These are phyloP conservation scores for Kodamaea restingae DNA, from an alignment of 805 yeast species.

Conservation along the genomic window DNA sequence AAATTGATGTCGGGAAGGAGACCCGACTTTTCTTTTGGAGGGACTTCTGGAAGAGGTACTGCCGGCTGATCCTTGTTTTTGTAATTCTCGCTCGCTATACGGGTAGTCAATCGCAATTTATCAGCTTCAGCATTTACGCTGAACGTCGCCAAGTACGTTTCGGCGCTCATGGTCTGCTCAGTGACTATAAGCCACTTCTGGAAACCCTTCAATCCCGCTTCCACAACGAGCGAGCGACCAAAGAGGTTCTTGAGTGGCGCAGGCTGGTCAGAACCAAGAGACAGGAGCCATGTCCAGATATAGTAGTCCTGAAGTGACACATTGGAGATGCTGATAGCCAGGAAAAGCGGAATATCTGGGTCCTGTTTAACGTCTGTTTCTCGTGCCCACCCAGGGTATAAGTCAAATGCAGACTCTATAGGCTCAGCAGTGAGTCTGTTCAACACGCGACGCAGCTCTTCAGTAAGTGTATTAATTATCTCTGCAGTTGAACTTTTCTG, in stretches of 20 bases:
- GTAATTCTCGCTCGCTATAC: slow-evolving; percentile 10
- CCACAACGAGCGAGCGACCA: slow-evolving; percentile 79
- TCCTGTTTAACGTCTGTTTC: slow-evolving; percentile 16
- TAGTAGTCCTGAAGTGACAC: slow-evolving; percentile 81
- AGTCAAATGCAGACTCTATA: slow-evolving; percentile 31
- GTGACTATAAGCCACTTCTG: slow-evolving; percentile 76
- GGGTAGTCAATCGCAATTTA: background rate
- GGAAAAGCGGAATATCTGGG: slow-evolving; percentile 35
- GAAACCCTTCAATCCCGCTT: slow-evolving; percentile 74
- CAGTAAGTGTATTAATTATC: slow-evolving; percentile 61
- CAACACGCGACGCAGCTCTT: slow-evolving; percentile 64
- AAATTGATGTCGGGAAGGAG: slow-evolving; percentile 23
- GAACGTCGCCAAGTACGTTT: slow-evolving; percentile 29
- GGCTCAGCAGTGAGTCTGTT: slow-evolving; percentile 35
- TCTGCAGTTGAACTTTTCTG: slow-evolving; percentile 50
- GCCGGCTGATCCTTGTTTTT: slow-evolving; percentile 18
- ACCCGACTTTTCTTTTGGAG: slow-evolving; percentile 16
- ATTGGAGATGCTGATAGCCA: slow-evolving; percentile 43
- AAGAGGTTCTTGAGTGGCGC: slow-evolving; percentile 59
- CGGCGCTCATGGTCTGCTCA: slow-evolving; percentile 51
- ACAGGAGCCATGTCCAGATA: slow-evolving; percentile 88
- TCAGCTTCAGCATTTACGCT: slow-evolving; percentile 2
- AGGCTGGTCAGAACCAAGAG: slow-evolving; percentile 71
- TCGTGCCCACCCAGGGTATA: slow-evolving; percentile 39
- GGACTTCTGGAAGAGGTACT: slow-evolving; percentile 16